Evolutionary conservation across 2,329 filamentous ascomycete genomes (phyloP).

Genomic region (Verticillium nonalfalfae): DNA sequence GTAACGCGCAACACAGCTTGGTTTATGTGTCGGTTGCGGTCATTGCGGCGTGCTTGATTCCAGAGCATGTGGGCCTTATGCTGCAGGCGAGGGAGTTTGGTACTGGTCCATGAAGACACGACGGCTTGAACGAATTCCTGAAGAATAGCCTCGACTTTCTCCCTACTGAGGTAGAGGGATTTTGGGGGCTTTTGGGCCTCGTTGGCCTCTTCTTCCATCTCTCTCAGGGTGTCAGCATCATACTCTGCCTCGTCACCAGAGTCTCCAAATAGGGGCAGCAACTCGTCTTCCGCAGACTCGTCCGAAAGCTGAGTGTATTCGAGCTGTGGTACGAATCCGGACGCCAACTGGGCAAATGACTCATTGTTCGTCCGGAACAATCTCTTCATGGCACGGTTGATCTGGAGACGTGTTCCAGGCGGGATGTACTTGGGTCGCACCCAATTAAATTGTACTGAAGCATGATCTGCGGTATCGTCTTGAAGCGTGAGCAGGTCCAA

Average conservation of each 20-base stretch:
- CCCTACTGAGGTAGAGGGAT: constrained; percentile 26
- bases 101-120: constrained; percentile 49
- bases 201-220: constrained; percentile 53
- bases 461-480: neutral
- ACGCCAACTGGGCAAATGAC: constrained; percentile 3
- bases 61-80: constrained; percentile 56
- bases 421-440: constrained; percentile 20
- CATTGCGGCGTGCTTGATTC: constrained; percentile 43
- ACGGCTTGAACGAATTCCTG: constrained; percentile 45
- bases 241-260: constrained; percentile 36
- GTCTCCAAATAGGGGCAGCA: constrained; percentile 19
- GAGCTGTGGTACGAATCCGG: constrained; percentile 25
- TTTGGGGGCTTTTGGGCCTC: constrained; percentile 17
- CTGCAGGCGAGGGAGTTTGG: constrained; percentile 48
- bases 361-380: constrained; percentile 23
- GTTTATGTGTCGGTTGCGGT: constrained; percentile 32
- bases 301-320: constrained; percentile 39
- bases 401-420: constrained; percentile 36
- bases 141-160: constrained; percentile 46
- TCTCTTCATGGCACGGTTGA: constrained; percentile 31
- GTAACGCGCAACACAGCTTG: constrained; percentile 33
- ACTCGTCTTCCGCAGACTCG: constrained; percentile 37
- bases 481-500: neutral
- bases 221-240: constrained; percentile 53
- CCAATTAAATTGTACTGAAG: neutral